Base-by-base conservation (phyloP, 495 filamentous ascomycete genomes). In the Amniculicola lignicola region DNA sequence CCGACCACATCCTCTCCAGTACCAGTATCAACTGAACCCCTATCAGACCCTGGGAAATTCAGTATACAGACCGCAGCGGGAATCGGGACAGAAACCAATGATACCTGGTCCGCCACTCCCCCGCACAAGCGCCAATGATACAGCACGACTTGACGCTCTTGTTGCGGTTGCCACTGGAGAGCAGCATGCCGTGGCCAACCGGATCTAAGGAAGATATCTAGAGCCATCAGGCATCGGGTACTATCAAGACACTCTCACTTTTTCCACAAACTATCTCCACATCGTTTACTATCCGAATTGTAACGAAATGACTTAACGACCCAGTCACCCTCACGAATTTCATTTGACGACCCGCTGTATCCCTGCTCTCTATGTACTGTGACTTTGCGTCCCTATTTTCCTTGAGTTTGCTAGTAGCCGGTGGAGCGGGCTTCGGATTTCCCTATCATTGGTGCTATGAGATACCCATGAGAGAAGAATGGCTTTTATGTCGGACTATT, bases 161-260 rank as follows among this genome's bases (percentile, higher is more conserved):
- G 90, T 95, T 22, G 90, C 90, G 2, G 89, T 93, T 49, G 90
- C 90, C 7, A 93, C 90, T 2, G 88, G 86, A 54, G 87, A 95
- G 65, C 83, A 87, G 37, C 81, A 85, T 38, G 77, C 64, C 3
- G 65, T 63, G 15, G 43, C 48, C 10, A 59, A 60, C 49, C 51
- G 59, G 19, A 58, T 61, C 22, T 68, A 42, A n/a, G n/a, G n/a
- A n/a, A n/a, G n/a, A n/a, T n/a, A n/a, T n/a, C n/a, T n/a, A n/a
- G n/a, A n/a, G n/a, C n/a, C n/a, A n/a, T n/a, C n/a, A n/a, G n/a
- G n/a, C n/a, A n/a, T n/a, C n/a, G n/a, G n/a, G n/a, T n/a, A n/a
- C n/a, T n/a, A n/a, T n/a, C n/a, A n/a, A n/a, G n/a, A n/a, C n/a
- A n/a, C n/a, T n/a, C n/a, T n/a, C n/a, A n/a, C n/a, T n/a, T n/a